A percentile compares a stretch with the other conserved stretches of the same genome.
Evolutionary conservation across 129 eudicot genomes (phyloP).

Genomic region (Dittrichia graveolens): DNA sequence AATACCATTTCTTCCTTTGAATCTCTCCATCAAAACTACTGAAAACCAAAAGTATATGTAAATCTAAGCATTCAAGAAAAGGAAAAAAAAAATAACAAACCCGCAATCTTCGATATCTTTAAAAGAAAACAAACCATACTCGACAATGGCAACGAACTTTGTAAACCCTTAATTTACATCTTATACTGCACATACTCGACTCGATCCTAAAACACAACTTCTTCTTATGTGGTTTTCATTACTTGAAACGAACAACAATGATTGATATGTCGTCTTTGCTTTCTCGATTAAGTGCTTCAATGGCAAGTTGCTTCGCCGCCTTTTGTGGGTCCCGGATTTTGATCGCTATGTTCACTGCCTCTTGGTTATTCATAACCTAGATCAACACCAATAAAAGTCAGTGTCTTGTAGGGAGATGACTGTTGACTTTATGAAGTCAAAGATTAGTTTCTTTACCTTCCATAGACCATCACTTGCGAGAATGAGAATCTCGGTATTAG

Average conservation of each 20-base stretch:
- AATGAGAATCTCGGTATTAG: conserved; percentile 61
- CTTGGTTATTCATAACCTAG: conserved; percentile 89
- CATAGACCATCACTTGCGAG: conserved; percentile 82
- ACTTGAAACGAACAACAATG: conserved; percentile 70
- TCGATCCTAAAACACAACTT: conserved; percentile 13
- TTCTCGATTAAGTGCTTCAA: conserved; percentile 65
- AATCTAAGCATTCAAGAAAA: conserved; percentile 34
- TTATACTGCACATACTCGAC: conserved; percentile 40
- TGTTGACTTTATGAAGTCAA: conserved; percentile 16
- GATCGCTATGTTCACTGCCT: conserved; percentile 63
- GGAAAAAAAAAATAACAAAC: conserved; percentile 16
- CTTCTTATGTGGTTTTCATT: conserved; percentile 25
- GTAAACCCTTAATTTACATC: conserved; percentile 45
- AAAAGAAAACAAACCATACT: conserved; percentile 25
- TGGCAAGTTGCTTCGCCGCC: conserved; percentile 73
- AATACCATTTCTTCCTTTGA: background rate
- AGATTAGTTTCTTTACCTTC: conserved; percentile 54
- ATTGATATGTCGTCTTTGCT: conserved; percentile 85
- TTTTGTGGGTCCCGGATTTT: conserved; percentile 70
- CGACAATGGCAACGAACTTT: conserved; percentile 28
- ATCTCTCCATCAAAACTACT: conserved; percentile 3
- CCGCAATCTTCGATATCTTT: conserved; percentile 7
- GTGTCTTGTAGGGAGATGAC: background rate
- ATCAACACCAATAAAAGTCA: conserved; percentile 17
- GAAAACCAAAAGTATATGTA: conserved; percentile 22